Evolutionary conservation across 129 eudicot species (phyloP).

Genomic region (Solidago caesia): DNA sequence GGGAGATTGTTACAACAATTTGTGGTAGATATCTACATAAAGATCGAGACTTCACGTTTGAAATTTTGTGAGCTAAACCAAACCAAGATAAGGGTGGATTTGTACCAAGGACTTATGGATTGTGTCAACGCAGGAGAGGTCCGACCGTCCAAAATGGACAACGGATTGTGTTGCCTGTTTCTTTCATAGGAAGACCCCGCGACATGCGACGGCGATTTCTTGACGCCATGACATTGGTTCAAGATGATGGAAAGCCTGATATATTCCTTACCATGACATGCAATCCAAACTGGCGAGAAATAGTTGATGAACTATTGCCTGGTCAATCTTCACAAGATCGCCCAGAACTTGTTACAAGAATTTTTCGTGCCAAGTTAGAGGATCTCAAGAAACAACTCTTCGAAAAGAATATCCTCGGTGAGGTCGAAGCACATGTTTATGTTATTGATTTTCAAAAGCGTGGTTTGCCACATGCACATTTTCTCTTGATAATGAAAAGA

Average conservation of each 20-base stretch:
- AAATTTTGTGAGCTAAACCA: neutral
- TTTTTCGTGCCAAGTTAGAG: conserved; percentile 16
- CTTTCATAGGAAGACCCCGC: conserved; percentile 36
- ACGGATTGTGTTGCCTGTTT: conserved; percentile 24
- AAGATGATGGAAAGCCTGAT: conserved; percentile 26
- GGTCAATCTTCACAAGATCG: conserved; percentile 21
- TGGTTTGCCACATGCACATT: conserved; percentile 14
- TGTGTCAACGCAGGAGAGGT: conserved; percentile 7
- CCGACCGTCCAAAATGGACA: conserved; percentile 13
- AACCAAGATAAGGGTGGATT: conserved; percentile 1
- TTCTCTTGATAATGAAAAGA: neutral
- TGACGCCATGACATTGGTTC: conserved; percentile 34
- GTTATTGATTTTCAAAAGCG: conserved; percentile 28
- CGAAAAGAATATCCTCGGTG: neutral
- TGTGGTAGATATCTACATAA: conserved; percentile 27
- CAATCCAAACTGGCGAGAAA: conserved; percentile 27
- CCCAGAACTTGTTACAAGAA: conserved; percentile 22
- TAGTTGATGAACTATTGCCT: neutral
- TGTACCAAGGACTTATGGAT: conserved; percentile 23
- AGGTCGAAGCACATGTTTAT: conserved; percentile 4
- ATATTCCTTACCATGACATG: conserved; percentile 40
- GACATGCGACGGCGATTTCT: conserved; percentile 26
- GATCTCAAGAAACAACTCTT: neutral
- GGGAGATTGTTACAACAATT: conserved; percentile 24
- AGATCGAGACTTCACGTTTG: conserved; percentile 20